A percentile compares a stretch with the other conserved stretches of the same genome.
phyloP scores from a whole-genome alignment of 2,329 filamentous ascomycete species.

The Zasmidium citrigriseum region DNA sequence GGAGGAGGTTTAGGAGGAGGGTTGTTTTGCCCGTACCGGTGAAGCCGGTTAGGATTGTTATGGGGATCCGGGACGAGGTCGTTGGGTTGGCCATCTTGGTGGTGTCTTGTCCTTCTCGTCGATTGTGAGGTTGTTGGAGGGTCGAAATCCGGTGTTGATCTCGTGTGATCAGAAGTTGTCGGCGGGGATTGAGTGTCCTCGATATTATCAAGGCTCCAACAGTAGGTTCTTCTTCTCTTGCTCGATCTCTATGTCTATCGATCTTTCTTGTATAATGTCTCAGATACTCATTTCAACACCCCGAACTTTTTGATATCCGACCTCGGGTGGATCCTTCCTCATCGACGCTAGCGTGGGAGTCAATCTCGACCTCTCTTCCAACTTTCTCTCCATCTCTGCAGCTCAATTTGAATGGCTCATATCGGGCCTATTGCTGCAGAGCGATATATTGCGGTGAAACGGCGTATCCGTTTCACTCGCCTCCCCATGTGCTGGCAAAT shows the following conservation, averaged over 20 bases:
- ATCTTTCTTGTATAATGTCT: neutral
- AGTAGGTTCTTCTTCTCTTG: neutral
- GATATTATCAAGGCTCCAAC: neutral
- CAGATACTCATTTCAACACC: too few species aligned
- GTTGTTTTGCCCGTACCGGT: conserved; percentile 96
- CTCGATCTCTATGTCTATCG: neutral
- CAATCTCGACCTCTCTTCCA: neutral
- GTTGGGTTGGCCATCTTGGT: neutral
- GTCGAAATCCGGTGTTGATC: neutral
- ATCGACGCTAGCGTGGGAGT: neutral
- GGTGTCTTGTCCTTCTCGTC: neutral
- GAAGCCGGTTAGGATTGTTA: conserved; percentile 96
- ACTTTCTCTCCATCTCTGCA: conserved; percentile 1
- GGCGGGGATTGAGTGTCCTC: neutral
- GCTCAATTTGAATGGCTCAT: neutral
- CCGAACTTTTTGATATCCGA: conserved; percentile 2
- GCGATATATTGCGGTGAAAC: too few species aligned
- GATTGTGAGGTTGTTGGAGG: neutral
- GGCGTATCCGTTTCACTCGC: too few species aligned
- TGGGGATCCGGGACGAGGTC: conserved; percentile 59
- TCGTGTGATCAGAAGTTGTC: neutral
- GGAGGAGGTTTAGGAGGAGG: conserved; percentile 88
- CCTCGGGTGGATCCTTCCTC: neutral
- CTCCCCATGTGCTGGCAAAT: too few species aligned
- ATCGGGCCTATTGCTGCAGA: neutral